phyloP scores from a whole-genome alignment of 176 grass and related monocot species.

The Triticum aestivum region DNA sequence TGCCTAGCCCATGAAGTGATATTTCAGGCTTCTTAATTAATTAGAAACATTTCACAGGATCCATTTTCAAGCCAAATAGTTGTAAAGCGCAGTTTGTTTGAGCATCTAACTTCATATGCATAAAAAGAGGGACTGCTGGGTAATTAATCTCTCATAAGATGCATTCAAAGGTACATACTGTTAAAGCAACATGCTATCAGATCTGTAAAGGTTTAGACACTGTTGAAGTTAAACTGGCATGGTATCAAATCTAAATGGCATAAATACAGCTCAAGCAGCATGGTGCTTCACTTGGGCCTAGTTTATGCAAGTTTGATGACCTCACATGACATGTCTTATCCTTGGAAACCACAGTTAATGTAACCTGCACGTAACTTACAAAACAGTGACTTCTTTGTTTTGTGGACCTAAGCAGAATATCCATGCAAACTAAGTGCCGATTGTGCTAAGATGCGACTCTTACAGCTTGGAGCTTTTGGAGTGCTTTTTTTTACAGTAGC shows the following conservation, averaged over 20 bases:
- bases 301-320: slow-evolving; percentile 14
- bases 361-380: background rate
- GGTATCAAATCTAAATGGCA: slow-evolving; percentile 32
- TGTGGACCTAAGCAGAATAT: background rate
- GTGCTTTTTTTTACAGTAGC: background rate
- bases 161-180: slow-evolving; percentile 26
- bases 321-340: no score
- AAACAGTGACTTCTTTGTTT: background rate
- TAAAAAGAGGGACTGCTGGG: background rate
- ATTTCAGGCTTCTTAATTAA: background rate
- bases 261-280: slow-evolving; percentile 37
- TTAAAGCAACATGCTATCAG: slow-evolving; percentile 30
- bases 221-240: slow-evolving; percentile 10
- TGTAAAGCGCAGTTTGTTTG: slow-evolving; percentile 12
- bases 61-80: background rate
- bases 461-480: background rate
- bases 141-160: slow-evolving; percentile 28
- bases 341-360: no score
- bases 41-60: no score
- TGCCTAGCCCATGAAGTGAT: slow-evolving; percentile 7
- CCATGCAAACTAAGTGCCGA: background rate
- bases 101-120: slow-evolving; percentile 30
- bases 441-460: background rate
- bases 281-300: background rate
- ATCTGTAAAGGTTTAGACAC: slow-evolving; percentile 2